A percentile compares a stretch with the other conserved stretches of the same genome.
These are phyloP conservation scores for Arxiozyma bovina DNA, from an alignment of 1,139 yeast genomes.

Conservation along the genomic window DNA sequence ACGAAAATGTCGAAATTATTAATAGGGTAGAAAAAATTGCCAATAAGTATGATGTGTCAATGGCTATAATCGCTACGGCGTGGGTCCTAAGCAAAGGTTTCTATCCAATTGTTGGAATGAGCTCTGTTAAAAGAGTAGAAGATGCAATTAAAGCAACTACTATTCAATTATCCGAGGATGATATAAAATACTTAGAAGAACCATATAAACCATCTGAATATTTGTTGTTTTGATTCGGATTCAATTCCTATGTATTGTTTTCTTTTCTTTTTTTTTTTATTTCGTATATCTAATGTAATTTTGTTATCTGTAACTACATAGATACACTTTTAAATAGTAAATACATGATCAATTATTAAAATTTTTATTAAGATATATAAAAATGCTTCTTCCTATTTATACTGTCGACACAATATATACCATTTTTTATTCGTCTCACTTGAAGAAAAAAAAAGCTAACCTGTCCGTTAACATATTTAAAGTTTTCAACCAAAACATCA, in stretches of 20 bases:
- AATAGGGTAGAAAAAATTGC: slow-evolving; percentile 48
- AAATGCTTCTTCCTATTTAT: too few species aligned
- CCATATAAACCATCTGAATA: slow-evolving; percentile 34
- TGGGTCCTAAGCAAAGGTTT: slow-evolving; percentile 48
- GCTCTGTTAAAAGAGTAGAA: slow-evolving; percentile 34
- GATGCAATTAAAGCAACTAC: slow-evolving; percentile 42
- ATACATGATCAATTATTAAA: too few species aligned
- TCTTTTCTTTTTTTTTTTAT: background rate
- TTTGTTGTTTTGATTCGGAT: background rate
- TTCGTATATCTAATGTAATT: background rate
- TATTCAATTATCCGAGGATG: slow-evolving; percentile 40
- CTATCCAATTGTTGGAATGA: slow-evolving; percentile 45
- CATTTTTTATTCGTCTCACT: too few species aligned
- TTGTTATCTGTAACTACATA: too few species aligned
- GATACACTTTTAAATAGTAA: too few species aligned
- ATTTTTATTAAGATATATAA: too few species aligned
- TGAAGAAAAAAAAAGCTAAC: too few species aligned
- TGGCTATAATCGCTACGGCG: slow-evolving; percentile 49
- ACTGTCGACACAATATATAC: too few species aligned
- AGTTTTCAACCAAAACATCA: too few species aligned
- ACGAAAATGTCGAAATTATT: slow-evolving; percentile 36
- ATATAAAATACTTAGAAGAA: slow-evolving; percentile 41
- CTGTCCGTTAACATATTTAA: too few species aligned
- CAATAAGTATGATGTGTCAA: slow-evolving; percentile 36
- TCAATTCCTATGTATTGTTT: background rate